These are phyloP conservation scores for Chalaropsis thielavioides DNA, from an alignment of 2,329 filamentous ascomycete species.

Conservation along the genomic window DNA sequence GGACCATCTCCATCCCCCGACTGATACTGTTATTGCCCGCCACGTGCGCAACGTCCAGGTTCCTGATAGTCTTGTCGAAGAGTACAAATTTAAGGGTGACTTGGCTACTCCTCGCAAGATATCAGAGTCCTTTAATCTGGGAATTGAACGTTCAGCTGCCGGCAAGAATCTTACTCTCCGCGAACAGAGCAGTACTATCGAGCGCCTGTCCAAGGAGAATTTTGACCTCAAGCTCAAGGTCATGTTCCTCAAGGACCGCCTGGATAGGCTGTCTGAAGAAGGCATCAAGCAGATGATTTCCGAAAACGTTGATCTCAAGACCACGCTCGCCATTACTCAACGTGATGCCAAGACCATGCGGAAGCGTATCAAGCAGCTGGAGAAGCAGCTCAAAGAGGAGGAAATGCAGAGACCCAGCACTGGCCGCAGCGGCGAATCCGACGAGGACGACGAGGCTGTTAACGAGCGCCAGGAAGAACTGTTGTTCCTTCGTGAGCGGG, in stretches of 20 bases:
- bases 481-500: constrained; percentile 64
- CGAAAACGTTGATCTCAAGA: constrained; percentile 91
- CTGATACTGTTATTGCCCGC: constrained; percentile 76
- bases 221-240: constrained; percentile 96
- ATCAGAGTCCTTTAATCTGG: constrained; percentile 36
- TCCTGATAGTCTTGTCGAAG: constrained; percentile 71
- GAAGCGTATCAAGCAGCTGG: constrained; percentile 69
- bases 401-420: constrained; percentile 45
- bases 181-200: constrained; percentile 94
- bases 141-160: constrained; percentile 31
- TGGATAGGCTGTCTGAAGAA: constrained; percentile 89
- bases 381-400: constrained; percentile 59
- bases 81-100: constrained; percentile 65
- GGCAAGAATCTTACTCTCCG: constrained; percentile 73
- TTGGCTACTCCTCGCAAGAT: constrained; percentile 44
- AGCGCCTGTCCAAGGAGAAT: constrained; percentile 92
- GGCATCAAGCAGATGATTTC: constrained; percentile 96
- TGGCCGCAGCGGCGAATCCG: constrained; percentile 40
- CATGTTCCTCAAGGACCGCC: constrained; percentile 85
- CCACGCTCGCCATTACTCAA: constrained; percentile 72
- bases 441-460: constrained; percentile 46
- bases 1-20: constrained; percentile 47
- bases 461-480: constrained; percentile 74
- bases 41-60: constrained; percentile 84
- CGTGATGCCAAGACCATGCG: constrained; percentile 79